These are phyloP conservation scores for Iodosphaeria phyllophila DNA, from an alignment of 2,329 filamentous ascomycete species.

Conservation along the genomic window DNA sequence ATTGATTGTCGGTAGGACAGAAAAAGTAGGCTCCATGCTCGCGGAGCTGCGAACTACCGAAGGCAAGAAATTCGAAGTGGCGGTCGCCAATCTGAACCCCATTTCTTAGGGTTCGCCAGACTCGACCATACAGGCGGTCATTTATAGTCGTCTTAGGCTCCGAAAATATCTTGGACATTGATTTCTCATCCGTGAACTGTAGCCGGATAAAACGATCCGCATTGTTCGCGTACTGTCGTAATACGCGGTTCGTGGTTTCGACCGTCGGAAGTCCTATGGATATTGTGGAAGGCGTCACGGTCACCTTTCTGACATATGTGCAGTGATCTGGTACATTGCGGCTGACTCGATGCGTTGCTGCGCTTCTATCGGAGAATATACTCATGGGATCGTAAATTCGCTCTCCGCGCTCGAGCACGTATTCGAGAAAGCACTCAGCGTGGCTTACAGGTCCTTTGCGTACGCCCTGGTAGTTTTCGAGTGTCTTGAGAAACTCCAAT, in stretches of 20 bases:
- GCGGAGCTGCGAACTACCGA: constrained; percentile 86
- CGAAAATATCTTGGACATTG: constrained; percentile 38
- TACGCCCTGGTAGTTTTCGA: constrained; percentile 6
- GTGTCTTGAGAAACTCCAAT: constrained; percentile 39
- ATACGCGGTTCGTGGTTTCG: constrained; percentile 75
- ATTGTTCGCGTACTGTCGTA: constrained; percentile 49
- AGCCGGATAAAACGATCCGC: constrained; percentile 74
- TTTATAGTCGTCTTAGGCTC: constrained; percentile 33
- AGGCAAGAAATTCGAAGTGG: constrained; percentile 77
- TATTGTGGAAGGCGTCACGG: constrained; percentile 70
- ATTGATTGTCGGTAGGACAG: constrained; percentile 45
- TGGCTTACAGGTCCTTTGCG: constrained; percentile 17
- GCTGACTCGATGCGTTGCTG: constrained; percentile 20
- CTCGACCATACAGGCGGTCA: constrained; percentile 54
- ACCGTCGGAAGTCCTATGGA: constrained; percentile 60
- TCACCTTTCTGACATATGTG: constrained; percentile 54
- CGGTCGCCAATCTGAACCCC: constrained; percentile 72
- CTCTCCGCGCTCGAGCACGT: constrained; percentile 45
- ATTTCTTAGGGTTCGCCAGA: constrained; percentile 51
- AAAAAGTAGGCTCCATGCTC: constrained; percentile 93
- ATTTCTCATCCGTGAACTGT: constrained; percentile 71
- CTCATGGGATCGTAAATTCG: constrained; percentile 50
- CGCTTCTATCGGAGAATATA: constrained; percentile 42
- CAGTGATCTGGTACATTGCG: constrained; percentile 50
- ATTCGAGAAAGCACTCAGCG: constrained; percentile 54